These are phyloP conservation scores for Suillus paluster DNA, from an alignment of 768 basidiomycete species.

Conservation along the genomic window DNA sequence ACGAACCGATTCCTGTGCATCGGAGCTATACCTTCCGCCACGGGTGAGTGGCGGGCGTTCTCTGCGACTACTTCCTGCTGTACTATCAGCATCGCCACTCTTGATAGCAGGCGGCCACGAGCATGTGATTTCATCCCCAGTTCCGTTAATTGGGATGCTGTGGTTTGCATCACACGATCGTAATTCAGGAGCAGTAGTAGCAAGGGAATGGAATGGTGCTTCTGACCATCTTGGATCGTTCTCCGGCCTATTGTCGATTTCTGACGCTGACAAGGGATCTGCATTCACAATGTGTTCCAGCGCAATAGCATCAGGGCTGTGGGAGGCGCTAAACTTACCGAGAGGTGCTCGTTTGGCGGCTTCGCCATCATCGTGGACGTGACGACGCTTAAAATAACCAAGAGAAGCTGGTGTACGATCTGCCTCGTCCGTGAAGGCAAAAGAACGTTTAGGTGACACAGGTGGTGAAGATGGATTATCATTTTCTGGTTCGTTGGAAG, in stretches of 20 bases:
- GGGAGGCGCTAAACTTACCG: constrained; percentile 24
- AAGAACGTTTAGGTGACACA: constrained; percentile 24
- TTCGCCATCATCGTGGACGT: constrained; percentile 15
- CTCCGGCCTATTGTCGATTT: constrained; percentile 21
- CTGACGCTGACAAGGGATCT: constrained; percentile 34
- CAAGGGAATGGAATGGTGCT: constrained; percentile 16
- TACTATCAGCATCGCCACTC: constrained; percentile 1
- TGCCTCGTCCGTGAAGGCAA: constrained; percentile 24
- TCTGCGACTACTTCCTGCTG: constrained; percentile 8
- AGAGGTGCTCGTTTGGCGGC: constrained; percentile 24
- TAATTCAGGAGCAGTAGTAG: constrained; percentile 8
- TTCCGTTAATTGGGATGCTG: constrained; percentile 13
- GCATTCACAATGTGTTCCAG: constrained; percentile 11
- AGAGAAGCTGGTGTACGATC: constrained; percentile 5
- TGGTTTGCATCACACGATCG: constrained; percentile 21
- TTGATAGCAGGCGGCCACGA: constrained; percentile 28
- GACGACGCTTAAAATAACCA: constrained; percentile 25
- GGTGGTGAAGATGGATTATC: constrained; percentile 18
- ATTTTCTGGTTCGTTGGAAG: constrained; percentile 11
- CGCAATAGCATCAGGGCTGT: background rate
- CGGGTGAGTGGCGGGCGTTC: constrained; percentile 13
- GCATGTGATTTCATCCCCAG: constrained; percentile 11
- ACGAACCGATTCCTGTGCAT: constrained; percentile 15
- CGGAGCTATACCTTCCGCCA: constrained; percentile 14
- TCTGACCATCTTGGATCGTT: constrained; percentile 9